Evolutionary conservation across 805 yeast species (phyloP), one percentile per base, ranked within the genome.

Genomic region (Saturnispora ahearnii): DNA sequence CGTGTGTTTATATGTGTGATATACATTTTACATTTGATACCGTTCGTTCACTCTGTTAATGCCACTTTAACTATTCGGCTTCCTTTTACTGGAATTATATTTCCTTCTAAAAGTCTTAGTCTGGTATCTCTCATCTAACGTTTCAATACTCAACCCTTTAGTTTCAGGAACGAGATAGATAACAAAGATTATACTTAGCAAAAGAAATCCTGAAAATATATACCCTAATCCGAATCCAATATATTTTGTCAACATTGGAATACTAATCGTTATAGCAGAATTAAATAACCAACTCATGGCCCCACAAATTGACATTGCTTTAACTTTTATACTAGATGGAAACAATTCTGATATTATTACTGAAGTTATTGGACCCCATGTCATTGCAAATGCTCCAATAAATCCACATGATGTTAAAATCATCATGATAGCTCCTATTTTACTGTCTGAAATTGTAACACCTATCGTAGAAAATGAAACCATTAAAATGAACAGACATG

Each of bases 351-450:
- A 73, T 12, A 83, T 79, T 46, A 83, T 69, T 24, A 81, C 76
- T 63, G 76, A 78, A n/a, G 80, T 73, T 51, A 84, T 76, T 33
- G 89, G 87, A 3, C 89, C 90, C 83, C 87, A 81, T 12, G 86
- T 78, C 22, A 79, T 68, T 2, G 89, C 87, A 65, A 84, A 84
- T 51, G 72, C 72, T 55, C 77, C 72, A 47, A 84, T 79, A 64
- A 77, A 84, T 36, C 76, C 59, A 48, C 66, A 64, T 61, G 87
- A 79, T 4, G 84, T 72, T 37, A 80, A 65, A 48, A 73, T 72
- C 60, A 84, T 77, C 77, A 81, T 71, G 3, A 73, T 72, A 32
- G 69, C 60, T 46, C 82, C 82, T 33, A 77, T 70, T 43, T 52
- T 62, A 50, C 57, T 46, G 18, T 37, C 57, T 40, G 71, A 61